These are phyloP conservation scores for Ceratobasidium sp. DNA, from an alignment of 1,284 basidiomycete species.

Conservation along the genomic window DNA sequence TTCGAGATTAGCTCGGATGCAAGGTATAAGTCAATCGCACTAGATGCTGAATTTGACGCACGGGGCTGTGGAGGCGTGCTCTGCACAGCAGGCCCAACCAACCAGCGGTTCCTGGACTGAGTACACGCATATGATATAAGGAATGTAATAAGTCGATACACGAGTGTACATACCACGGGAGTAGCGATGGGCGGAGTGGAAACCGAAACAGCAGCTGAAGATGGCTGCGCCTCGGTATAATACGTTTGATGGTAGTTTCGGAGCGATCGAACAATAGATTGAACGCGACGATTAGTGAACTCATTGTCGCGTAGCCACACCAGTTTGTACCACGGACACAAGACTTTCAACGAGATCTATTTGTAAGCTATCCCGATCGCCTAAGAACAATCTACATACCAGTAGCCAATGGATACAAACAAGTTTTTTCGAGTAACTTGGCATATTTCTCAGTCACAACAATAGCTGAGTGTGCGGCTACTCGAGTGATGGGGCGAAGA, in stretches of 20 bases:
- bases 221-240: background rate
- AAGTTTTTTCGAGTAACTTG: background rate
- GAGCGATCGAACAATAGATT: background rate
- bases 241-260: background rate
- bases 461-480: constrained; percentile 12
- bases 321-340: constrained; percentile 34
- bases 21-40: background rate
- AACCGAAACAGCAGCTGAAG: background rate
- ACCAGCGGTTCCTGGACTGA: background rate
- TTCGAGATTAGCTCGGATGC: background rate
- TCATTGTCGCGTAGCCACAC: background rate
- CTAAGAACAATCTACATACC: background rate
- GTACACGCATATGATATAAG: background rate
- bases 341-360: background rate
- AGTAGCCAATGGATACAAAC: constrained; percentile 1
- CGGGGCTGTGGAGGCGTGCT: background rate
- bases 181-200: background rate
- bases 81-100: constrained; percentile 6
- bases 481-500: background rate
- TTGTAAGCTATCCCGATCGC: background rate
- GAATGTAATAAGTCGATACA: background rate
- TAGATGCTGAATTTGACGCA: background rate
- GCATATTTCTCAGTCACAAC: constrained; percentile 15
- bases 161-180: background rate
- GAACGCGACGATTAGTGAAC: background rate